Evolutionary conservation across 2,329 filamentous ascomycete genomes (phyloP).

Genomic region (Pestalotiopsis sp.): DNA sequence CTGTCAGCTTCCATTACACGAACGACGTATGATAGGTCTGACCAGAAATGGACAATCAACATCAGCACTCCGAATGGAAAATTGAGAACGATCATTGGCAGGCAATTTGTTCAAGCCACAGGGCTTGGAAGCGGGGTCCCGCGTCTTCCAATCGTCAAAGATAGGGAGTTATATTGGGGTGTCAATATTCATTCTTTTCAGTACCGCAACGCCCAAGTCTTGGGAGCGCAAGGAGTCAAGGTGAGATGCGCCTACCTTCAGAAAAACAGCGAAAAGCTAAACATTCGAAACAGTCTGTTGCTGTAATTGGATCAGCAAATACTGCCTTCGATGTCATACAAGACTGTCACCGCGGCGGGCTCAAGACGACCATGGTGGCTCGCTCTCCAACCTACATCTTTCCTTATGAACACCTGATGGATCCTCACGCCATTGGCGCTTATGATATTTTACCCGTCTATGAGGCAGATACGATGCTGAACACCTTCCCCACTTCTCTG

Average conservation of each 20-base stretch:
- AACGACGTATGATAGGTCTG: constrained; percentile 25
- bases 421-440: constrained; percentile 27
- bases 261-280: neutral
- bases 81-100: constrained; percentile 14
- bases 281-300: constrained; percentile 24
- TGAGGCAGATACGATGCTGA: constrained; percentile 24
- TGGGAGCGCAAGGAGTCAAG: constrained; percentile 25
- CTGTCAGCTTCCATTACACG: constrained; percentile 26
- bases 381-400: constrained; percentile 38
- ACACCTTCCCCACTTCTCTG: constrained; percentile 22
- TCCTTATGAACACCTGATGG: constrained; percentile 30
- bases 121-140: constrained; percentile 25
- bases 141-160: constrained; percentile 24
- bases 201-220: constrained; percentile 22
- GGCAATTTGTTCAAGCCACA: constrained; percentile 30
- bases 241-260: constrained; percentile 8
- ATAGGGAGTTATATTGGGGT: constrained; percentile 24
- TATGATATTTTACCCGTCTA: constrained; percentile 29
- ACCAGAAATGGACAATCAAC: constrained; percentile 24
- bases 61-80: neutral
- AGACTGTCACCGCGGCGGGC: constrained; percentile 33
- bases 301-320: constrained; percentile 42
- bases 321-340: constrained; percentile 42
- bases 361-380: constrained; percentile 36
- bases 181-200: constrained; percentile 26